Conservation (phyloP, 129 eudicot species). For the Lactuca saligna region DNA sequence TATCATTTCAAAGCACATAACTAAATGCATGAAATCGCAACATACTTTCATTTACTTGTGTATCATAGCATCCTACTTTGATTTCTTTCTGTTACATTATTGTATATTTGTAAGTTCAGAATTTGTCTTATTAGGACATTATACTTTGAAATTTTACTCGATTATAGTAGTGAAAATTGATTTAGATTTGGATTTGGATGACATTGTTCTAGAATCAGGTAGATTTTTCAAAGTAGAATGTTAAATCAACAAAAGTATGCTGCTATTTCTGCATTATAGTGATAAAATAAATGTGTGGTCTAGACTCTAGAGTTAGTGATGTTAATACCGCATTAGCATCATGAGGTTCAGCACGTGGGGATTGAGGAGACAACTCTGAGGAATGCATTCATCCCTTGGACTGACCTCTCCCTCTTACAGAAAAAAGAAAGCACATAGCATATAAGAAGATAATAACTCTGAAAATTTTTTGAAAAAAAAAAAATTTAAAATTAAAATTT, state of each 20-base stretch:
- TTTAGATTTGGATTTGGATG: too few species aligned
- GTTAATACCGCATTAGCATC: constrained; percentile 81
- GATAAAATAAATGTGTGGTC: constrained; percentile 8
- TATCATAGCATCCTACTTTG: too few species aligned
- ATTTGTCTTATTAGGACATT: too few species aligned
- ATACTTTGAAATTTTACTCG: too few species aligned
- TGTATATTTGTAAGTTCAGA: too few species aligned
- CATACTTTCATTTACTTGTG: too few species aligned
- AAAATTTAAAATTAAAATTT: background rate
- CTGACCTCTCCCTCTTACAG: constrained; percentile 73
- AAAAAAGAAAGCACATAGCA: background rate
- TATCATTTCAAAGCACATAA: constrained; percentile 10
- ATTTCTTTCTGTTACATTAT: too few species aligned
- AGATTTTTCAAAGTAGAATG: too few species aligned
- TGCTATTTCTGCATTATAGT: background rate
- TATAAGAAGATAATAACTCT: constrained; percentile 7
- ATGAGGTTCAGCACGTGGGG: constrained; percentile 79
- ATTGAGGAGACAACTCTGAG: constrained; percentile 80
- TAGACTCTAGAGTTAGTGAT: background rate
- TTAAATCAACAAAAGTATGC: background rate
- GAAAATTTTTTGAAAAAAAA: constrained; percentile 10
- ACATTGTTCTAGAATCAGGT: too few species aligned
- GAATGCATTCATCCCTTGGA: constrained; percentile 67
- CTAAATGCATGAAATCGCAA: background rate
- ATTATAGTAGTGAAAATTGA: too few species aligned